Conservation (phyloP, 495 filamentous ascomycete genomes). For the Chlorociboria aeruginascens region DNA sequence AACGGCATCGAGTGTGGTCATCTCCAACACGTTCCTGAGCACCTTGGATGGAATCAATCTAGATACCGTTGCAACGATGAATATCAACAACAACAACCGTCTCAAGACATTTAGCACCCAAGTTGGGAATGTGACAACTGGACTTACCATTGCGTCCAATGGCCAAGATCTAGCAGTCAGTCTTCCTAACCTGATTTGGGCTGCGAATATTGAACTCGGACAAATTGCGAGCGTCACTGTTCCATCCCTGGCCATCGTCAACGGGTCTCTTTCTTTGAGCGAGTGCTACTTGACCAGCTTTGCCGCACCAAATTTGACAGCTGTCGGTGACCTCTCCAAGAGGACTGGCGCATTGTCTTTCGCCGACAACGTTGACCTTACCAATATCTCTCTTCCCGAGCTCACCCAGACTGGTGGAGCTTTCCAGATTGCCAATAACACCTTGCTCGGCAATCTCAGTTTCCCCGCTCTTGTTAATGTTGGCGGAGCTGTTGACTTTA, state of each 20-base stretch:
- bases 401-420: constrained; percentile 63
- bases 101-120: constrained; percentile 58
- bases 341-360: constrained; percentile 38
- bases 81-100: constrained; percentile 73
- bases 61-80: constrained; percentile 42
- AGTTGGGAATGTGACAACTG: constrained; percentile 52
- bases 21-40: constrained; percentile 73
- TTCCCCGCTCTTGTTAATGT: constrained; percentile 59
- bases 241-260: constrained; percentile 66
- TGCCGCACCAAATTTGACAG: constrained; percentile 70
- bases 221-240: constrained; percentile 65
- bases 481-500: constrained; percentile 78
- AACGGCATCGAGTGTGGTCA: constrained; percentile 49
- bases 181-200: constrained; percentile 68
- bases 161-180: constrained; percentile 41
- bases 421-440: constrained; percentile 82
- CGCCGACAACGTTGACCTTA: constrained; percentile 61
- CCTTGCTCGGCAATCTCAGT: constrained; percentile 47
- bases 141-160: constrained; percentile 55
- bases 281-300: constrained; percentile 60
- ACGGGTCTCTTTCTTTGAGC: constrained; percentile 74
- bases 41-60: constrained; percentile 71
- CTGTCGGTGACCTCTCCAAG: constrained; percentile 48
- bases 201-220: constrained; percentile 75
- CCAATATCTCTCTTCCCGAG: constrained; percentile 61